Base-by-base conservation (phyloP, 148 eudicot genomes). In the Linanthus parryae region DNA sequence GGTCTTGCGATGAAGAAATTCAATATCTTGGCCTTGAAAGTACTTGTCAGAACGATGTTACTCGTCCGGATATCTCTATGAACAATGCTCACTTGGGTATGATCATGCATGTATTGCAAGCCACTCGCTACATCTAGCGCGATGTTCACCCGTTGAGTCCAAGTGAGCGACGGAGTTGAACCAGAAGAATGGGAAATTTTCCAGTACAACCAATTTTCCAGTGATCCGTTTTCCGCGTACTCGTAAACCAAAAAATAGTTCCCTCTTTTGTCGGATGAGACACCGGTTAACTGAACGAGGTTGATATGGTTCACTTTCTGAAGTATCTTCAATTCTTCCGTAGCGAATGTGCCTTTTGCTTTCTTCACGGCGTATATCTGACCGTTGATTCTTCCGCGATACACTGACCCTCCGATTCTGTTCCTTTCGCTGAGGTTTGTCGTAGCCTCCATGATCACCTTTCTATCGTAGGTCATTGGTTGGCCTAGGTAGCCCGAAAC, bases 101-200 rank as follows among this genome's bases (percentile, higher is more conserved):
- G 77, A 35, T 67, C 77, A 25, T 67, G 77, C 72, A 73, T 57
- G 61, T 73, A 73, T 20, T 73, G 73, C 8, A 73, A 54, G 30
- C 69, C 77, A 28, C 63, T 73, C 13, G 77, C 72, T 16, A 73
- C 58, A 59, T 73, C 77, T 1, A 67, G 24, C 8, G 73, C 73
- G 23, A 73, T 33, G 21, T 41, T 25, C 5, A 73, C 37, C 58
- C 77, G 58, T 49, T 63, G 72, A 41, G 58, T 63, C 77, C 77
- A 73, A 12, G 25, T 28, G 34, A 73, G 73, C 38, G 21, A 17
- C 12, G 25, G 62, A 2, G 12, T 29, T 38, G 56, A 27, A 22
- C 64, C 26, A 15, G 55, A 61, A 58, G 53, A 37, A 7, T 56
- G 13, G 20, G 66, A 36, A 12, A 18, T 20, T 5, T 7, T 59